Evolutionary conservation across 176 grass and related monocot species (phyloP).

Genomic region (Dendrocalamus sinicus): DNA sequence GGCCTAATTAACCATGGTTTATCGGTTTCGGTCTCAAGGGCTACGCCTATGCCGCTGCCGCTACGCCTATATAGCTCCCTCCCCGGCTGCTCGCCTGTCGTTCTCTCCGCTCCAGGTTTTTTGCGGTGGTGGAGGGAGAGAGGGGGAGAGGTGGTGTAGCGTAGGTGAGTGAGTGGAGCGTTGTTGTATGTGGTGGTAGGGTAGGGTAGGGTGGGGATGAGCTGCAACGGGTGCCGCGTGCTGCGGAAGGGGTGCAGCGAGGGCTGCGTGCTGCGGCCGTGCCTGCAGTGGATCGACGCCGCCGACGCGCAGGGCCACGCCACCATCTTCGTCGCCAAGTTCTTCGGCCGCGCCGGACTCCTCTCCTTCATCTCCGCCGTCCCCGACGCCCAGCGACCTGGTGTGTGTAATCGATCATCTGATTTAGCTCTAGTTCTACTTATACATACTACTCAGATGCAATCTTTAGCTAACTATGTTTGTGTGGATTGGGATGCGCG

Average conservation of each 20-base stretch:
- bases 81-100: constrained; percentile 18
- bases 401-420: constrained; percentile 30
- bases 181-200: not conserved
- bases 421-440: not conserved
- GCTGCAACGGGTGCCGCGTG: constrained; percentile 89
- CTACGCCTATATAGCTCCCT: constrained; percentile 54
- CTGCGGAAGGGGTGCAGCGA: constrained; percentile 87
- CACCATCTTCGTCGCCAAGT: constrained; percentile 93
- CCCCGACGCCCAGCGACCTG: constrained; percentile 58
- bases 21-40: not conserved
- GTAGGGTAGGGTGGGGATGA: constrained; percentile 49
- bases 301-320: constrained; percentile 85
- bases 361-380: constrained; percentile 85
- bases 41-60: too few species aligned
- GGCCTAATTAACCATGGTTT: constrained; percentile 30
- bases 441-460: not conserved
- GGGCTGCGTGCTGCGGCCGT: constrained; percentile 73
- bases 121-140: not conserved
- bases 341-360: constrained; percentile 84
- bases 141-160: not conserved
- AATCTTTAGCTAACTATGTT: not conserved
- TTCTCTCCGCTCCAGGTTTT: constrained; percentile 27
- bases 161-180: not conserved
- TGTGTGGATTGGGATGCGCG: not conserved
- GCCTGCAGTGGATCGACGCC: constrained; percentile 80